Base-by-base conservation (phyloP, 495 filamentous ascomycete species). In the Penicillium cosmopolitanum region DNA sequence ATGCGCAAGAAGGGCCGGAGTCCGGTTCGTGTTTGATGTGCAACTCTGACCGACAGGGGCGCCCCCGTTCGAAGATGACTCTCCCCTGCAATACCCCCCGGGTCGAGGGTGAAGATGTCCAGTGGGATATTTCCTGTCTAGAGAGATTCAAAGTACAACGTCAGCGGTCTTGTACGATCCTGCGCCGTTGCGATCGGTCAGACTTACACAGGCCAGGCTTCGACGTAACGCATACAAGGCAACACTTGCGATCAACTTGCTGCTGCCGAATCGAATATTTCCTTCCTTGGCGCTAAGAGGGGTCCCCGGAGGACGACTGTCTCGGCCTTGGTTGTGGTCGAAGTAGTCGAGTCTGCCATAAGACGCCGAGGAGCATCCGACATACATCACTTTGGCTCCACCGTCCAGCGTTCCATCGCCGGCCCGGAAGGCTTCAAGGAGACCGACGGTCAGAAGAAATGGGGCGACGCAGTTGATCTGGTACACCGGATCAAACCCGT, bases 211-310 rank as follows among this genome's bases (percentile, higher is more conserved):
- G 31, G 73, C 68, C 63, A 78, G 55, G 55, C 76, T 78, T 44
- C 76, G 68, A 46, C 74, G 72, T 64, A 78, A 60, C 47, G 73
- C 74, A 70, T 78, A 78, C 64, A 78, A 68, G 25, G 72, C 72
- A 2, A 72, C 72, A 51, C 73, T 77, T 55, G 69, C 71, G 16
- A 77, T 51, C 23, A 78, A 54, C 55, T 78, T 78, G 57, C 76
- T 78, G 56, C 76, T 78, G 38, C 71, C 74, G 58, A 71, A 78
- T 11, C 74, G 74, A 25, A 65, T 46, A 46, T 62, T 70, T 1
- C 59, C 73, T 66, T 78, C 73, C 50, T 74, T 73, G 6, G 64
- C 62, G 51, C 67, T 70, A 38, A 77, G 56, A 4, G 62, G 42
- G 11, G 72, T 66, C 42, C 73, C 73, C 18, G 65, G 59, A 6